Evolutionary conservation across 164 flowering plant species (phyloP), one percentile per base, ranked within the genome.

Genomic region (Aristolochia fimbriata): DNA sequence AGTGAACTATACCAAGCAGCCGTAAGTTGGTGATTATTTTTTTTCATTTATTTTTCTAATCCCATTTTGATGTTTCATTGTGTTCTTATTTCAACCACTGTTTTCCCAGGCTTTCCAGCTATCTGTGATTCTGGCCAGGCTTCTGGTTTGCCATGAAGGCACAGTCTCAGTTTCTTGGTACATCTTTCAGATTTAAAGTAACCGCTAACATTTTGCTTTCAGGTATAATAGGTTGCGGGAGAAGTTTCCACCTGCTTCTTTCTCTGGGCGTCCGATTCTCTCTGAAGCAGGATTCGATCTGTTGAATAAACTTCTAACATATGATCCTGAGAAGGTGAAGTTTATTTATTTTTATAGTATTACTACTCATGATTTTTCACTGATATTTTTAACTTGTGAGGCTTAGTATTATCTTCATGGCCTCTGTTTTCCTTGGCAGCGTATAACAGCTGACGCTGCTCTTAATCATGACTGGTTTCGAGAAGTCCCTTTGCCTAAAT

Each of bases 281-380:
- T 90, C 97, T 61, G 97, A 86, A 73, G 72, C 91, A 71, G 98
- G 97, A 67, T 85, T 86, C 73, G 95, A 93, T 65, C 77, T 90
- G 76, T 71, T 93, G 78, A 88, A 80, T 71, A 83, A 72, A 60
- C 91, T 93, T 65, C 65, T 93, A 41, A 85, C 94, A 31, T 93
- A 83, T 73, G 96, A 90, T 69, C 98, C 98, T 60, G 88, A 81
- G 50, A 77, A 84, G 91, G 93, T 86, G 66, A 56, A 19, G 54
- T 15, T n/a, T 56, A 21, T 50, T 22, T n/a, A 22, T 53, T 51
- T 15, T 41, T 47, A 15, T 19, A 46, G 17, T 14, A 3, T 16
- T 8, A 14, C 10, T 3, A 14, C 15, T 24, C 8, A 2, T 37
- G 43, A 37, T 37, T 37, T 6, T 7, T 37, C 4, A 10, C 43